These are phyloP conservation scores for Solanum chiquidenum DNA, from an alignment of 257 asterid species.

Conservation along the genomic window DNA sequence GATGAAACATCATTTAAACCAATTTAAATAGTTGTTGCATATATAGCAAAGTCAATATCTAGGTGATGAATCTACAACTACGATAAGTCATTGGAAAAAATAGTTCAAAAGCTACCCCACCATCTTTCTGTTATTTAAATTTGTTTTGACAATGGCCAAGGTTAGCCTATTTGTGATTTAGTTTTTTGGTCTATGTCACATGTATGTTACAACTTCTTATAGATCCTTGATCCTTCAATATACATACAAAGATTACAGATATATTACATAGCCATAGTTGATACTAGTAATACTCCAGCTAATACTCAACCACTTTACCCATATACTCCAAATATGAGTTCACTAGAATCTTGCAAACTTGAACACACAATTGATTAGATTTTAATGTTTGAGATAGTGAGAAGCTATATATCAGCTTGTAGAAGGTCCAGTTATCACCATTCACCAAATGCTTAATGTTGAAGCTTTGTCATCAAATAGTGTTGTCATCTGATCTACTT, in stretches of 20 bases:
- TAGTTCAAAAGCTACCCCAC: not conserved
- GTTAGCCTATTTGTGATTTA: not conserved
- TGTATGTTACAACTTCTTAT: not conserved
- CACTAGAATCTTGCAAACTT: not conserved
- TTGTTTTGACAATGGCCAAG: not conserved
- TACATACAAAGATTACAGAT: not conserved
- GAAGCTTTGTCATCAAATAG: not conserved
- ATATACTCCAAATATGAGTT: not conserved
- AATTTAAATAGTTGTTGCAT: not conserved
- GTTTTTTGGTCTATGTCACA: not conserved
- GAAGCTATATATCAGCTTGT: not conserved
- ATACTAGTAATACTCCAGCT: not conserved
- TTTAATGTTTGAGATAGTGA: not conserved
- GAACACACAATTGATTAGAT: not conserved
- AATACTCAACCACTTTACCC: not conserved
- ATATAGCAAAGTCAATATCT: not conserved
- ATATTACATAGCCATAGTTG: not conserved
- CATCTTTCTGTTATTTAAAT: not conserved
- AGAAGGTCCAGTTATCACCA: not conserved
- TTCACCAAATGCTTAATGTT: not conserved
- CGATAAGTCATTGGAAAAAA: not conserved
- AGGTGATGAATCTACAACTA: not conserved
- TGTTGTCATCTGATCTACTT: not conserved
- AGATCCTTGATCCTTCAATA: not conserved
- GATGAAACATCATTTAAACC: not conserved